phyloP scores from a whole-genome alignment of 805 yeast species.

The Cyberlindnera veronae region DNA sequence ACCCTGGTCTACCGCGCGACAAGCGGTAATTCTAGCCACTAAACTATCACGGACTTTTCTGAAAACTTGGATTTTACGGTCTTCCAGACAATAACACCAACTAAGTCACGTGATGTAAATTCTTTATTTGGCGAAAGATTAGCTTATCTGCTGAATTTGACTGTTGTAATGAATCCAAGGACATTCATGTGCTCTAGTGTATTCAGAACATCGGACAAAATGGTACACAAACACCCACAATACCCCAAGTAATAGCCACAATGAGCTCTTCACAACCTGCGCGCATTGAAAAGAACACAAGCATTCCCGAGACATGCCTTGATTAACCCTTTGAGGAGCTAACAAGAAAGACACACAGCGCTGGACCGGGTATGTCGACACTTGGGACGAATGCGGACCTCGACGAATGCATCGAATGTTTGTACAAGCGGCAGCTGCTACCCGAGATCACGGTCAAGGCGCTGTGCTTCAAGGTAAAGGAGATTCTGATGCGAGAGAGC shows the following conservation, averaged over 20 bases:
- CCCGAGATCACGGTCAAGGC: constrained; percentile 71
- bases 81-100: background rate
- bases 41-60: constrained; percentile 25
- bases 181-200: no score
- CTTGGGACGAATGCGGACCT: constrained; percentile 37
- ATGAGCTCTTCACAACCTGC: background rate
- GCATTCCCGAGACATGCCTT: background rate
- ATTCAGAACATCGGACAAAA: no score
- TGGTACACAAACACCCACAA: no score
- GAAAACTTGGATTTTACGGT: background rate
- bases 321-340: background rate
- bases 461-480: constrained; percentile 77
- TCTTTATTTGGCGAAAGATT: background rate
- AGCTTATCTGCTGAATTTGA: background rate
- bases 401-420: constrained; percentile 66
- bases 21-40: constrained; percentile 27
- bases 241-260: no score
- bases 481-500: constrained; percentile 71
- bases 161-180: background rate
- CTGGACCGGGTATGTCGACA: background rate
- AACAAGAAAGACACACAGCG: no score
- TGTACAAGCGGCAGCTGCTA: constrained; percentile 60
- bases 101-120: background rate
- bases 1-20: constrained; percentile 29
- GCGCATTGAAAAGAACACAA: background rate